These are phyloP conservation scores for Penicillium sp. DNA, from an alignment of 2,329 filamentous ascomycete genomes.

Conservation along the genomic window DNA sequence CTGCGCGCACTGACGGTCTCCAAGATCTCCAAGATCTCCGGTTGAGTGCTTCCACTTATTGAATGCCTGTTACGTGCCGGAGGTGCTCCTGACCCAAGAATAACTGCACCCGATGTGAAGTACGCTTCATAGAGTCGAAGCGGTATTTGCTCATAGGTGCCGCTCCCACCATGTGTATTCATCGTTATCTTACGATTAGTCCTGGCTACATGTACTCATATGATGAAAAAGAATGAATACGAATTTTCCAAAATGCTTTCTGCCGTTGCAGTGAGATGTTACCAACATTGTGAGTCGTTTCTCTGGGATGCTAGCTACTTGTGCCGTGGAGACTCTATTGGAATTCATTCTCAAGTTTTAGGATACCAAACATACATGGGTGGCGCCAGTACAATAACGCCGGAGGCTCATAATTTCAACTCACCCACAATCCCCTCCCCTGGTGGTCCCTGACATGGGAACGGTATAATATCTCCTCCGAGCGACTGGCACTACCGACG, in stretches of 20 bases:
- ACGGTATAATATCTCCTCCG: neutral
- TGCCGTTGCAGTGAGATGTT: neutral
- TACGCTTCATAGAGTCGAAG: neutral
- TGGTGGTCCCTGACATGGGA: neutral
- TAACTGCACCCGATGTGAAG: neutral
- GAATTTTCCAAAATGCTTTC: neutral
- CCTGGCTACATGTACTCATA: slow-evolving; percentile 7
- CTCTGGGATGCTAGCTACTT: neutral
- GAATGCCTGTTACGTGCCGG: neutral
- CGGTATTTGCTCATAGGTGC: neutral
- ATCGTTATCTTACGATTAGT: neutral
- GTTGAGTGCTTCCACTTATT: neutral
- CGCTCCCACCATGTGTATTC: neutral
- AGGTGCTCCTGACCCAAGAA: neutral
- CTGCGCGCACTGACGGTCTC: neutral
- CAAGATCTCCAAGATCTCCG: neutral
- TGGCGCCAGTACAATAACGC: neutral
- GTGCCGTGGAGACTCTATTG: neutral
- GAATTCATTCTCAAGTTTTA: neutral
- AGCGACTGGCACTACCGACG: neutral
- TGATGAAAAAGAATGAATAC: slow-evolving; percentile 6
- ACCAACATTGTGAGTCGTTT: neutral
- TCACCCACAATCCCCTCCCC: neutral
- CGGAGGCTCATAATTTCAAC: neutral
- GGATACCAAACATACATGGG: neutral